phyloP scores from a whole-genome alignment of 805 yeast species.

The Dipodascus albidus region DNA sequence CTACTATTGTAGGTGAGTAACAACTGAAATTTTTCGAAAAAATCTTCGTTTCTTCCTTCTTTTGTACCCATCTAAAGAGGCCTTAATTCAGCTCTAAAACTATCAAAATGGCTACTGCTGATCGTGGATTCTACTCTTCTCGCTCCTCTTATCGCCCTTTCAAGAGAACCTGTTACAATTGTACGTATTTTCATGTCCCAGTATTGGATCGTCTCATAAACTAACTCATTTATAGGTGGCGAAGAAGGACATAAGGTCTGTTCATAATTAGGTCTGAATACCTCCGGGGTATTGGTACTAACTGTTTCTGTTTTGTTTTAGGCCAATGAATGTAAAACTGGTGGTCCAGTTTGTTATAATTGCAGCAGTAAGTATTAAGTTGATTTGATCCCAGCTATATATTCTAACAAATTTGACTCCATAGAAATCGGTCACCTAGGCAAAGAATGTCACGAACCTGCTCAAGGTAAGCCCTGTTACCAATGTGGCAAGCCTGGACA shows the following conservation, averaged over 20 bases:
- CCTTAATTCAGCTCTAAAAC: neutral
- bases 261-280: neutral
- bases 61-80: neutral
- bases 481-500: slow-evolving; percentile 71
- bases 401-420: neutral
- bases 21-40: slow-evolving; percentile 1
- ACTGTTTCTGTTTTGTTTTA: neutral
- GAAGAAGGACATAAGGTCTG: neutral
- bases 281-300: neutral
- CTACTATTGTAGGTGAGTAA: neutral
- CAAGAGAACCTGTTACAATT: neutral
- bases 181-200: neutral
- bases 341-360: neutral
- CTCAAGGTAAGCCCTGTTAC: slow-evolving; percentile 58
- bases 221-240: neutral
- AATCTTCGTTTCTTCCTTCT: neutral
- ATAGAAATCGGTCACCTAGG: slow-evolving; percentile 83
- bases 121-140: neutral
- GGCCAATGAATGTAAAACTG: neutral
- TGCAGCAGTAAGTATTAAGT: neutral
- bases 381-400: neutral
- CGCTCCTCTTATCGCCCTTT: neutral
- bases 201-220: neutral
- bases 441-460: slow-evolving; percentile 57
- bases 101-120: neutral